Evolutionary conservation across 352 stramenopile genomes (phyloP).

Genomic region (Pythium sukuiense): DNA sequence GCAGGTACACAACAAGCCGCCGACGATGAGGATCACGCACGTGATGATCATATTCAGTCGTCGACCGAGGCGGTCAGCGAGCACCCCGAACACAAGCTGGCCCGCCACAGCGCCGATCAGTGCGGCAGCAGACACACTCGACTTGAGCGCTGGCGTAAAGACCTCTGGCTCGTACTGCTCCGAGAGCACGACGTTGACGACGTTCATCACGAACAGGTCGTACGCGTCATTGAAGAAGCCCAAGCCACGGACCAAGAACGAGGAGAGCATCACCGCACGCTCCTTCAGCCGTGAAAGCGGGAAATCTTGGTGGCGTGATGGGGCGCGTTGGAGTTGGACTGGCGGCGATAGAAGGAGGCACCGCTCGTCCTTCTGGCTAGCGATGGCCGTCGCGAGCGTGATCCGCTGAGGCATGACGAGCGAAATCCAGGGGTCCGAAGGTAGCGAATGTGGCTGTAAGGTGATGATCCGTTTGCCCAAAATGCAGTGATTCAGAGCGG

Average conservation of each 20-base stretch:
- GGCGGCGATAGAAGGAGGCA: neutral
- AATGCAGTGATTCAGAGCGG: neutral
- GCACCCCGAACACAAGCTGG: slow-evolving; percentile 57
- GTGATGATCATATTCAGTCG: slow-evolving; percentile 70
- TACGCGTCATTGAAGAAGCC: slow-evolving; percentile 82
- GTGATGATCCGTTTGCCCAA: neutral
- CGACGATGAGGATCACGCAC: slow-evolving; percentile 63
- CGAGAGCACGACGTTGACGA: slow-evolving; percentile 80
- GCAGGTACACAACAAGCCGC: slow-evolving; percentile 56
- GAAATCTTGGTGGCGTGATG: neutral
- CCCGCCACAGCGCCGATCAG: slow-evolving; percentile 36
- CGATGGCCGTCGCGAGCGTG: slow-evolving; percentile 8
- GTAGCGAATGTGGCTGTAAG: neutral
- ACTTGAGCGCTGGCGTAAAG: slow-evolving; percentile 34
- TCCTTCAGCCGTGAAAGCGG: neutral
- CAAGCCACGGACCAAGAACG: slow-evolving; percentile 66
- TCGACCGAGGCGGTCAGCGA: slow-evolving; percentile 65
- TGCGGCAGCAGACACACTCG: slow-evolving; percentile 31
- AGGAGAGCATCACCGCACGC: slow-evolving; percentile 38
- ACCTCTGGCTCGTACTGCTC: slow-evolving; percentile 55
- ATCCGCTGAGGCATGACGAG: neutral
- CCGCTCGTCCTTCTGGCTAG: neutral
- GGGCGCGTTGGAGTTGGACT: neutral
- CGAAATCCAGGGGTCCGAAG: neutral
- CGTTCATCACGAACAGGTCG: slow-evolving; percentile 84